Evolutionary conservation across 2,329 filamentous ascomycete species (phyloP).

Genomic region (Alternaria ethzedia): DNA sequence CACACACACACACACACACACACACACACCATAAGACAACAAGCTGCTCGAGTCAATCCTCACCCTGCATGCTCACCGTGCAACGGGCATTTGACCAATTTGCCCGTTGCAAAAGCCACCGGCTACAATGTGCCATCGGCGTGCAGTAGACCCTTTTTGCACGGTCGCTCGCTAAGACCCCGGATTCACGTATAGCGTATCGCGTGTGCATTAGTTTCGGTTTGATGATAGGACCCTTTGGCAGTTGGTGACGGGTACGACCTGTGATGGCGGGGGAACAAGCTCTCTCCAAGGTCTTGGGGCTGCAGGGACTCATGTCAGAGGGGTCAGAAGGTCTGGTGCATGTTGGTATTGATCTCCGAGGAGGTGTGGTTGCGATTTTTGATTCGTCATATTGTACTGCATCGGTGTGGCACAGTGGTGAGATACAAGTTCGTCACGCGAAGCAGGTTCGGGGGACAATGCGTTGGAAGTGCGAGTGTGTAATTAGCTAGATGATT

Average conservation of each 20-base stretch:
- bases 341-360: background rate
- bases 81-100: background rate
- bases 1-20: too few relatives aligned
- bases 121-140: background rate
- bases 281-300: conserved; percentile 8
- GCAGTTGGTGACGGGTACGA: background rate
- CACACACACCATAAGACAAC: background rate
- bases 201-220: background rate
- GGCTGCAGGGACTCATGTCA: background rate
- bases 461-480: background rate
- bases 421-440: background rate
- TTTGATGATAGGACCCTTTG: background rate
- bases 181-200: background rate
- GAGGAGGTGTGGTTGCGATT: background rate
- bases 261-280: background rate
- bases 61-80: background rate
- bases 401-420: background rate
- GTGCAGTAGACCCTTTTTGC: background rate
- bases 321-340: background rate
- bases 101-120: background rate
- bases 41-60: background rate
- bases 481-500: background rate
- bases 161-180: background rate
- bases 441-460: background rate
- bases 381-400: background rate